Evolutionary conservation across 106 monocot species (phyloP).

Genomic region (Vanilla planifolia): DNA sequence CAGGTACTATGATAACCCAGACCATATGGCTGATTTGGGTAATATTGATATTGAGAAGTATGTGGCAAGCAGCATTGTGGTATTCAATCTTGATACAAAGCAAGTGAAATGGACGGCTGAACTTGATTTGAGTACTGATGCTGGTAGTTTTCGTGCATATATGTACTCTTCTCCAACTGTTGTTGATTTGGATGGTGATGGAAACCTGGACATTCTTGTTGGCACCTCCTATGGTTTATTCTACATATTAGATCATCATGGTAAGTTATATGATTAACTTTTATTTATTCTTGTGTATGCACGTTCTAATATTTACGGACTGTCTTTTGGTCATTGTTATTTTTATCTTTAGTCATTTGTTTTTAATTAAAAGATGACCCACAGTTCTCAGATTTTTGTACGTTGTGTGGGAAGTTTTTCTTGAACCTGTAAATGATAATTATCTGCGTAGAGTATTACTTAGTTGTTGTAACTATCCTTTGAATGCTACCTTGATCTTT

Average conservation of each 20-base stretch:
- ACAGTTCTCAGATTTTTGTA: too few relatives aligned
- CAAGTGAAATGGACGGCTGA: slow-evolving; percentile 93
- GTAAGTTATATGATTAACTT: slow-evolving; percentile 28
- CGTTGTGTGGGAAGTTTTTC: too few relatives aligned
- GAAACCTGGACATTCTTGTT: slow-evolving; percentile 92
- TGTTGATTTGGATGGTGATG: slow-evolving; percentile 95
- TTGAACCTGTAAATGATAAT: too few relatives aligned
- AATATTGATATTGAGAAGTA: slow-evolving; percentile 85
- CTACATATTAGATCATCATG: slow-evolving; percentile 89
- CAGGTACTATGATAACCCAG: slow-evolving; percentile 90
- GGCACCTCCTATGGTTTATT: slow-evolving; percentile 84
- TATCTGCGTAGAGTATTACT: too few relatives aligned
- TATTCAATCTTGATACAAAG: slow-evolving; percentile 92
- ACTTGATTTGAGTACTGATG: slow-evolving; percentile 75
- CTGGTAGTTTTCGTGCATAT: slow-evolving; percentile 66
- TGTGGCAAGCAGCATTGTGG: slow-evolving; percentile 85
- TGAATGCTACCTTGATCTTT: too few relatives aligned
- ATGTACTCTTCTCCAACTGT: slow-evolving; percentile 91
- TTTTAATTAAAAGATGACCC: too few relatives aligned
- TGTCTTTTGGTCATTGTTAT: too few relatives aligned
- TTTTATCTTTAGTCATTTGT: too few relatives aligned
- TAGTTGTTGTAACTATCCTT: too few relatives aligned
- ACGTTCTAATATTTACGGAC: too few relatives aligned
- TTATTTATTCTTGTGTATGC: too few relatives aligned
- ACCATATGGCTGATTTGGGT: slow-evolving; percentile 70